Percentiles rank a stretch among this genome's conserved stretches.
Conservation (phyloP, 768 basidiomycete genomes). For the Galerina sulciceps region DNA sequence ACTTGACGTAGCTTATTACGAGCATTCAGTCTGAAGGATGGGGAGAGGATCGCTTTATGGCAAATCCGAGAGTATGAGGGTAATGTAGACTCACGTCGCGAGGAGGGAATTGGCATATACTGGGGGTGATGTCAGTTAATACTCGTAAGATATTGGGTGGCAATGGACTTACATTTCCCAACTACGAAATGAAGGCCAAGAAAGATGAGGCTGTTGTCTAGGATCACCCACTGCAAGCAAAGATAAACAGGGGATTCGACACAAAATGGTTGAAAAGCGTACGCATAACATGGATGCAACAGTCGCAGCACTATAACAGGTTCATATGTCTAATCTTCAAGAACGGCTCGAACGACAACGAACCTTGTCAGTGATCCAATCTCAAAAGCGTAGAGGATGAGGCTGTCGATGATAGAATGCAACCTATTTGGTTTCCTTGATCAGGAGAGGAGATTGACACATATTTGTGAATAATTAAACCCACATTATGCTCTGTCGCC, state of each 20-base stretch:
- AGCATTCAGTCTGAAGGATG: conserved; percentile 16
- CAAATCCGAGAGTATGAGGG: background rate
- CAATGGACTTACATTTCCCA: conserved; percentile 38
- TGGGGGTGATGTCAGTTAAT: conserved; percentile 17
- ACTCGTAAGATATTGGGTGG: background rate
- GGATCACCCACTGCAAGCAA: conserved; percentile 42
- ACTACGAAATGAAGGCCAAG: conserved; percentile 52
- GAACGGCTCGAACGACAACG: background rate
- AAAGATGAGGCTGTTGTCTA: conserved; percentile 46
- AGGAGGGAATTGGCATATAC: conserved; percentile 56
- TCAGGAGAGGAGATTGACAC: too few species aligned
- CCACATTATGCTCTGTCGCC: conserved; percentile 40
- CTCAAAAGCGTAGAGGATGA: conserved; percentile 9
- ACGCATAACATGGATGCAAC: conserved; percentile 52
- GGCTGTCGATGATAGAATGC: conserved; percentile 7
- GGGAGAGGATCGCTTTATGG: too few species aligned
- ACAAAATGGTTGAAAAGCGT: conserved; percentile 14
- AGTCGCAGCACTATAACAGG: conserved; percentile 37
- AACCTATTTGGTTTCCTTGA: background rate
- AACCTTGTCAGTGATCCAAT: conserved; percentile 6
- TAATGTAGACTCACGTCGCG: conserved; percentile 17
- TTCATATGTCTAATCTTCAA: background rate
- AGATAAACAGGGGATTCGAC: background rate
- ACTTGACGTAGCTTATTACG: conserved; percentile 8
- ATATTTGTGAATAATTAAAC: conserved; percentile 13